Evolutionary conservation across 441 rosid genomes (phyloP).

Genomic region (Populus tomentosa): DNA sequence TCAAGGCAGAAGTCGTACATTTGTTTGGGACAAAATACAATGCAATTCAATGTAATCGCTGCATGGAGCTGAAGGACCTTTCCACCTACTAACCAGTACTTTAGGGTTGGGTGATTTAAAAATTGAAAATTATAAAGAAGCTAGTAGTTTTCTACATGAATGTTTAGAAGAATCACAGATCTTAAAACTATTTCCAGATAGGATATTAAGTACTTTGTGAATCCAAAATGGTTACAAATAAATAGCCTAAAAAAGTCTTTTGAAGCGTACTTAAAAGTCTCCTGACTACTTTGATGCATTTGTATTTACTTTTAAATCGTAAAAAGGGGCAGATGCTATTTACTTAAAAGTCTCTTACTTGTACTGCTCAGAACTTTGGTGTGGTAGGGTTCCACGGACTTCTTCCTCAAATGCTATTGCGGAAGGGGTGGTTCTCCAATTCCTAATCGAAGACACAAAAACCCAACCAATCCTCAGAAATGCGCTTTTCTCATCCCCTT

Average conservation of each 20-base stretch:
- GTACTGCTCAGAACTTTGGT: conserved; percentile 28
- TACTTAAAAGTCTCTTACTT: conserved; percentile 23
- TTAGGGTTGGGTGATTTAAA: neutral
- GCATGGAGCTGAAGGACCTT: neutral
- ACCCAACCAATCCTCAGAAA: conserved; percentile 49
- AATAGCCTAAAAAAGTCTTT: neutral
- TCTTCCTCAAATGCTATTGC: conserved; percentile 41
- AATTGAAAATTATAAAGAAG: neutral
- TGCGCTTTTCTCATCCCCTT: conserved; percentile 37
- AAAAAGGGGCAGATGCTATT: neutral
- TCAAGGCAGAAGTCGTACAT: neutral
- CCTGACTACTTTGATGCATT: neutral
- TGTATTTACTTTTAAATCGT: neutral
- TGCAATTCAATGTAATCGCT: no score
- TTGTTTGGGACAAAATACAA: no score
- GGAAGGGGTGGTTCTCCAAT: conserved; percentile 36
- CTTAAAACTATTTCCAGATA: neutral
- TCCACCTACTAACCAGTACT: no score
- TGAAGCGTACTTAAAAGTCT: neutral
- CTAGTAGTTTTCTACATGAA: neutral
- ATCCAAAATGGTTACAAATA: neutral
- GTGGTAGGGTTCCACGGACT: conserved; percentile 28
- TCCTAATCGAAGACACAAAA: conserved; percentile 39
- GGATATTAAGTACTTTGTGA: neutral
- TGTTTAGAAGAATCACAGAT: neutral